Evolutionary conservation across 176 grass and related monocot genomes (phyloP), one percentile per base, ranked within the genome.

Genomic region (Oropetium thomaeum): DNA sequence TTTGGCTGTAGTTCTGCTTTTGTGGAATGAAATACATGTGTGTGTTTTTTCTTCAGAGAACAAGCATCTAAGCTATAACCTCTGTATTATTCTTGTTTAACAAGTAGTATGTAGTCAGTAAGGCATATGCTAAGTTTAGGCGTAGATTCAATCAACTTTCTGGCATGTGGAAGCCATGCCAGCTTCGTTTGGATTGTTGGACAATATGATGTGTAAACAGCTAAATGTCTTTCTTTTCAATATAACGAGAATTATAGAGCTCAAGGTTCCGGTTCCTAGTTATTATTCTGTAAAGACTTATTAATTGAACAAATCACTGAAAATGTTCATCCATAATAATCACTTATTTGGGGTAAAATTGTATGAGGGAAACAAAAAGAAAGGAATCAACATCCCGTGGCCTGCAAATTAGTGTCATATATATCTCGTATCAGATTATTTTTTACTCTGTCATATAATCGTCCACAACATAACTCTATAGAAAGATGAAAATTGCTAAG

Each of bases 1-100:
- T 72, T 87, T 68, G 79, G 74, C 85, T 82, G 52, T 59, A 73
- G 79, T 83, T 83, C 51, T 83, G 52, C 85, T 79, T 42, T 54
- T 48, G 61, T 73, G 74, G 85, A 87, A 79, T 83, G 85, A 77
- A 73, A 53, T 23, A 27, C 67, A 17, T 29, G 40, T 51, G 62
- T 52, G 48, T 14, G 58, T 58, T 71, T n/a, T 58, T 71, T 22
- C 38, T 42, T 10, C 16, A 32, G 15, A 39, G 29, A 51, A 59
- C 62, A 23, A n/a, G 6, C 9, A 48, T 31, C 12, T 60, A 30
- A 26, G 1, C 10, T 52, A 7, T 22, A 52, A 52, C 7, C 8
- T 57, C n/a, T n/a, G n/a, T n/a, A 10, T 57, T 57, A 27, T 5
- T 8, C 12, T 27, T 57, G 53, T 0, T 27, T 27, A 57, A 23